phyloP scores from a whole-genome alignment of 2,329 filamentous ascomycete species.

The Amylocarpus encephaloides region DNA sequence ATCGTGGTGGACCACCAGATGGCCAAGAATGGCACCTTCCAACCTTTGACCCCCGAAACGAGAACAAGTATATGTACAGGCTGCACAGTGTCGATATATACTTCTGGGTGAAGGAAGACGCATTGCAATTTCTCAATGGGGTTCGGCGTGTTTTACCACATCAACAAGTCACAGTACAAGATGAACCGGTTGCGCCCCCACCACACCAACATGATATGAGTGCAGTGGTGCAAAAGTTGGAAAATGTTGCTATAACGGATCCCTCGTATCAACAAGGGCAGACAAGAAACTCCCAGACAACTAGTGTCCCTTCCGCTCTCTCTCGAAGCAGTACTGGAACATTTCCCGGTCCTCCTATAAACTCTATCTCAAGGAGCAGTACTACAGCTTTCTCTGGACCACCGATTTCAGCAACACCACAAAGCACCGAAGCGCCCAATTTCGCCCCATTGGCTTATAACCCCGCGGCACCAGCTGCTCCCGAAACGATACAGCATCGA shows the following conservation, averaged over 20 bases:
- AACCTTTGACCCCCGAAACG: conserved; percentile 63
- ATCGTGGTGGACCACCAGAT: conserved; percentile 30
- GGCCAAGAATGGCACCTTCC: conserved; percentile 68
- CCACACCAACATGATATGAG: conserved; percentile 48
- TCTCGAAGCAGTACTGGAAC: conserved; percentile 4
- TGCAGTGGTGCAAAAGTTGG: conserved; percentile 66
- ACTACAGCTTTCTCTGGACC: conserved; percentile 23
- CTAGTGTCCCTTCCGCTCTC: conserved; percentile 8
- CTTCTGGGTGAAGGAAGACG: conserved; percentile 71
- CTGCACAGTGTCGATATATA: conserved; percentile 72
- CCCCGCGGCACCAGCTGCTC: conserved; percentile 68
- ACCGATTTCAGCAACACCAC: conserved; percentile 33
- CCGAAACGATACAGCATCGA: conserved; percentile 63
- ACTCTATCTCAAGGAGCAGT: conserved; percentile 1
- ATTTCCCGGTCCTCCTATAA: conserved; percentile 3
- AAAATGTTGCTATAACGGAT: conserved; percentile 62
- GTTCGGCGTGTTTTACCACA: conserved; percentile 58
- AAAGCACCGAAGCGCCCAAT: conserved; percentile 34
- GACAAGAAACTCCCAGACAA: conserved; percentile 25
- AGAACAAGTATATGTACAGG: conserved; percentile 73
- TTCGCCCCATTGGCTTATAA: conserved; percentile 69
- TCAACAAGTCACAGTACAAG: conserved; percentile 54
- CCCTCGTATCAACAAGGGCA: conserved; percentile 39
- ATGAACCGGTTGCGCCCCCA: conserved; percentile 52
- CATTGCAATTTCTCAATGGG: conserved; percentile 62